phyloP scores from a whole-genome alignment of 75 land plant species.

The Selaginella tamariscina region DNA sequence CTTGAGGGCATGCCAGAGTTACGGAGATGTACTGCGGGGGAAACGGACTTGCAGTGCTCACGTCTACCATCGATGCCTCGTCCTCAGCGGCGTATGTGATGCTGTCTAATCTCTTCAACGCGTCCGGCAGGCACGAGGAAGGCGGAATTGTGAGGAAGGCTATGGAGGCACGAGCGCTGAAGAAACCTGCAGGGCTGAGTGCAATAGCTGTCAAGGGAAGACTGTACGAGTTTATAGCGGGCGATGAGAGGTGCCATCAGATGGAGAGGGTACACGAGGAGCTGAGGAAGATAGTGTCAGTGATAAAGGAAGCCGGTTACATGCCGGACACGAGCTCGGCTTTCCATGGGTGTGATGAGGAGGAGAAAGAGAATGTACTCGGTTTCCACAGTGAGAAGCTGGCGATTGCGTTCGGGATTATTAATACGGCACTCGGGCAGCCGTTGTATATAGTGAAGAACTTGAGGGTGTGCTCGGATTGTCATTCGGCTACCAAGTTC shows the following conservation, averaged over 20 bases:
- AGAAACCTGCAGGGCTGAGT: slow-evolving; percentile 1
- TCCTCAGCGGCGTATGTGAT: background rate
- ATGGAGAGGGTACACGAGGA: background rate
- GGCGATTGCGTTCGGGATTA: background rate
- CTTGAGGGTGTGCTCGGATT: slow-evolving; percentile 2
- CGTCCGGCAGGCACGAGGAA: background rate
- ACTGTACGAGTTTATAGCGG: background rate
- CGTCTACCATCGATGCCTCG: background rate
- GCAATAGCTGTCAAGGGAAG: background rate
- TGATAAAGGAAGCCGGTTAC: slow-evolving; percentile 5
- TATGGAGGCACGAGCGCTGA: background rate
- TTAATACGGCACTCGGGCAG: background rate
- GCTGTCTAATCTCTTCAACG: background rate
- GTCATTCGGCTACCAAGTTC: slow-evolving; percentile 3
- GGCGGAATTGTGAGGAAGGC: background rate
- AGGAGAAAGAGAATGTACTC: background rate
- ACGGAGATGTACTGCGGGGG: background rate
- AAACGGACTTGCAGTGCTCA: background rate
- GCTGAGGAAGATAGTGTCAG: background rate
- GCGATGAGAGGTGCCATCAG: background rate
- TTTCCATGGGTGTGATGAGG: background rate
- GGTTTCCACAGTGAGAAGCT: slow-evolving; percentile 7
- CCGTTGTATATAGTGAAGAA: background rate
- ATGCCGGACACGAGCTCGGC: background rate
- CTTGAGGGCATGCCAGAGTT: background rate